Conservation (phyloP, 208 protist species). For the Acanthamoeba triangularis region DNA sequence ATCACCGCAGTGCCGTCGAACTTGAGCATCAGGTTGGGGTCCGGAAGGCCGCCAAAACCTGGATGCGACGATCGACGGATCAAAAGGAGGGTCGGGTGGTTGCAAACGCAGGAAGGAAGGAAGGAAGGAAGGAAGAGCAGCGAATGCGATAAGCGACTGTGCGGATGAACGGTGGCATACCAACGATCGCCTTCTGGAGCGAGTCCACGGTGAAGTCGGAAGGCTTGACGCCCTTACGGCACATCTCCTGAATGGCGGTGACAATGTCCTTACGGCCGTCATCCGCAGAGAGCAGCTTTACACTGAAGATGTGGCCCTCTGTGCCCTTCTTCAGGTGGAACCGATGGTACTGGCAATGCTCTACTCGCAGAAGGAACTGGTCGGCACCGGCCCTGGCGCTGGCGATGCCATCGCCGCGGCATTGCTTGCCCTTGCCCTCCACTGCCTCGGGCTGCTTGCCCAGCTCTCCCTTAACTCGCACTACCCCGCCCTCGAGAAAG, state of each 20-base stretch:
- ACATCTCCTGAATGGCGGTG: not conserved
- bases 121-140: not conserved
- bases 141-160: not conserved
- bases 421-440: not conserved
- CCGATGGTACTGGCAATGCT: constrained; percentile 25
- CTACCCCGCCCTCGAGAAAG: not conserved
- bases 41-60: constrained; percentile 10
- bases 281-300: constrained; percentile 12
- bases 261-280: constrained; percentile 30
- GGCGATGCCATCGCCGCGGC: not conserved
- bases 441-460: too few relatives aligned
- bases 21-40: constrained; percentile 60
- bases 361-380: not conserved
- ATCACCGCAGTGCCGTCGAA: constrained; percentile 26
- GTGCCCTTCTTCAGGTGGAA: constrained; percentile 7
- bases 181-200: constrained; percentile 11
- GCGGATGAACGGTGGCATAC: not conserved
- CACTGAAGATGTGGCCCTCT: constrained; percentile 24
- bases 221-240: constrained; percentile 24
- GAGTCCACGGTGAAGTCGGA: constrained; percentile 1
- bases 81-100: not conserved
- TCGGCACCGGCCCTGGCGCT: not conserved
- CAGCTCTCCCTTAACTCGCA: not conserved
- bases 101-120: not conserved
- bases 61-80: not conserved